Conservation (phyloP, 805 yeast species). For the Candida morakotiae region DNA sequence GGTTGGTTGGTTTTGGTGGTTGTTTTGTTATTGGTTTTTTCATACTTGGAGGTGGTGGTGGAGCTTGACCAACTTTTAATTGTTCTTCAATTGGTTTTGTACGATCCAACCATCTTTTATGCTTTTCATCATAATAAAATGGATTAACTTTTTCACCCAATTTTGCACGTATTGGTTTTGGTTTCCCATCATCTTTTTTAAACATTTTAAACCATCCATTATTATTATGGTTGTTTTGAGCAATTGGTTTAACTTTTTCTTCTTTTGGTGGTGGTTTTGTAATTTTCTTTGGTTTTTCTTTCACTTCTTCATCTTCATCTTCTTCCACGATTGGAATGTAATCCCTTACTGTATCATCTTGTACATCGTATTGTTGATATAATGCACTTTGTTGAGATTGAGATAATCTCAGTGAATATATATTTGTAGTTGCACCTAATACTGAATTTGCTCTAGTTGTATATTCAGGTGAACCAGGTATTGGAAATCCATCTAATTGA, state of each 20-base stretch:
- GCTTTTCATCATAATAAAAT: conserved; percentile 76
- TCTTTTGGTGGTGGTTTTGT: conserved; percentile 16
- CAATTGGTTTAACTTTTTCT: conserved; percentile 14
- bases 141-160: conserved; percentile 67
- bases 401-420: conserved; percentile 37
- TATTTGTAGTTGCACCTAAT: conserved; percentile 21
- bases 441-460: conserved; percentile 45
- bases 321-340: conserved; percentile 41
- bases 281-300: conserved; percentile 34
- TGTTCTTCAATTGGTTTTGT: conserved; percentile 65
- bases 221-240: conserved; percentile 16
- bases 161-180: conserved; percentile 79
- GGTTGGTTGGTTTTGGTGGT: neutral
- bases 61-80: conserved; percentile 48
- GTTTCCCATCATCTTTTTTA: conserved; percentile 50
- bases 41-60: conserved; percentile 59
- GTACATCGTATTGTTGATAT: conserved; percentile 42
- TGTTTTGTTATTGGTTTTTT: conserved; percentile 13
- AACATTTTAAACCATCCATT: conserved; percentile 49
- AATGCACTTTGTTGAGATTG: conserved; percentile 42
- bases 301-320: conserved; percentile 46
- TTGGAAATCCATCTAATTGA: conserved; percentile 34
- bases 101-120: conserved; percentile 82
- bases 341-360: conserved; percentile 41
- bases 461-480: conserved; percentile 42